Evolutionary conservation across 1,139 yeast genomes (phyloP), one percentile per base, ranked within the genome.

Genomic region (Debaryomycetaceae sp.): DNA sequence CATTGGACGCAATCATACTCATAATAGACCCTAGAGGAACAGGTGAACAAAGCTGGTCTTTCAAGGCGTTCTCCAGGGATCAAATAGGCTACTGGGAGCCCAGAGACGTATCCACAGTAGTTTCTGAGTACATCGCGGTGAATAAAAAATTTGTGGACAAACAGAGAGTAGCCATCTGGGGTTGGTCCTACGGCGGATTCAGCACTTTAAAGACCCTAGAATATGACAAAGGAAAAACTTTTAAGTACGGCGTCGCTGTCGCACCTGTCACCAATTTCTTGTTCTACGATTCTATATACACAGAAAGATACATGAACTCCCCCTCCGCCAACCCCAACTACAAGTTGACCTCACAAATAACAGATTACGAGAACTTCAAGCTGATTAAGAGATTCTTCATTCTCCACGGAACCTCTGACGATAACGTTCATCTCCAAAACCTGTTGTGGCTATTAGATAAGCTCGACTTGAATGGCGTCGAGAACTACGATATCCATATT

Each of bases 401-500:
- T 5, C 83, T 91, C 83, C 98, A 92, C 55, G 99, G 99, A 1
- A 85, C 98, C 0, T 95, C 95, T 2, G 99, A 92, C 62, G 99
- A 94, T 58, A 92, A 92, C 61, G 99, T 92, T 17, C 98, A 92
- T 63, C 67, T 89, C 46, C 96, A 89, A 58, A 89, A 92, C 62
- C 84, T 95, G 32, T 71, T 84, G 48, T 78, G 83, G 56, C 65
- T 92, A 31, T 53, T 92, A 17, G 97, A 94, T 59, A 62, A 77
- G 42, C 68, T 92, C 37, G 84, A 88, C 53, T 36, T 75, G 39
- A 64, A 68, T 16, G 70, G 68, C 6, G 77, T 88, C 8, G 89
- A 84, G 50, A 92, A 92, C 61, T 92, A 85, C 58, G 99, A 92
- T 52, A 75, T 89, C 55, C 94, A 86, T 48, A 78, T 91, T 24